These are phyloP conservation scores for Scutellaria barbata DNA, from an alignment of 257 asterid genomes.

Conservation along the genomic window DNA sequence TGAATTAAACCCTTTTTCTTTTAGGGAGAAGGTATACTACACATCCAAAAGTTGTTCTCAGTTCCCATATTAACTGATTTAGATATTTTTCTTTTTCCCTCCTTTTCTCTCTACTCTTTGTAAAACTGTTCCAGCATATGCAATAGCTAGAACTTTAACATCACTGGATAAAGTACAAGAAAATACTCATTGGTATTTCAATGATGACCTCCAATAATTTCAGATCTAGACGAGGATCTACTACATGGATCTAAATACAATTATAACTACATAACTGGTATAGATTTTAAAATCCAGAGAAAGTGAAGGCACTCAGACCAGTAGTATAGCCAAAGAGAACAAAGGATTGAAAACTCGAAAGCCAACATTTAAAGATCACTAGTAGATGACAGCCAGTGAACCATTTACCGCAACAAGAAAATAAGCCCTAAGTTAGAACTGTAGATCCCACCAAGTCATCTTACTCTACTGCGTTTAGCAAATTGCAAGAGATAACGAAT, in stretches of 20 bases:
- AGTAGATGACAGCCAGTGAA: conserved; percentile 2
- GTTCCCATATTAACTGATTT: neutral
- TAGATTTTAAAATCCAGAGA: neutral
- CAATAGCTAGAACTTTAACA: neutral
- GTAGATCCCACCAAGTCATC: neutral
- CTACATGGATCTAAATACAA: neutral
- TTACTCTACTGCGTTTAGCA: neutral
- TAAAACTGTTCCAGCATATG: neutral
- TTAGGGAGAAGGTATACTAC: neutral
- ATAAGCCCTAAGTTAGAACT: neutral
- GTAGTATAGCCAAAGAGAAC: conserved; percentile 9
- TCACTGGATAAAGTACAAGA: neutral
- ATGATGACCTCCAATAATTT: conserved; percentile 5
- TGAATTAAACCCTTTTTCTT: neutral
- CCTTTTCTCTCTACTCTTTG: neutral
- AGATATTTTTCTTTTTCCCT: neutral
- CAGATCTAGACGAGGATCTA: neutral
- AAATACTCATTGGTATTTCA: neutral
- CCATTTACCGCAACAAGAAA: neutral
- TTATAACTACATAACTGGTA: neutral
- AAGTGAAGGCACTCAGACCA: neutral
- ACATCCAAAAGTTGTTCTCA: neutral
- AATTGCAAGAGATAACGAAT: conserved; percentile 12
- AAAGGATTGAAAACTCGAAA: neutral
- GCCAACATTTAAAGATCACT: neutral